Conservation (phyloP, 345 rosid genomes). For the Hirschfeldia incana region DNA sequence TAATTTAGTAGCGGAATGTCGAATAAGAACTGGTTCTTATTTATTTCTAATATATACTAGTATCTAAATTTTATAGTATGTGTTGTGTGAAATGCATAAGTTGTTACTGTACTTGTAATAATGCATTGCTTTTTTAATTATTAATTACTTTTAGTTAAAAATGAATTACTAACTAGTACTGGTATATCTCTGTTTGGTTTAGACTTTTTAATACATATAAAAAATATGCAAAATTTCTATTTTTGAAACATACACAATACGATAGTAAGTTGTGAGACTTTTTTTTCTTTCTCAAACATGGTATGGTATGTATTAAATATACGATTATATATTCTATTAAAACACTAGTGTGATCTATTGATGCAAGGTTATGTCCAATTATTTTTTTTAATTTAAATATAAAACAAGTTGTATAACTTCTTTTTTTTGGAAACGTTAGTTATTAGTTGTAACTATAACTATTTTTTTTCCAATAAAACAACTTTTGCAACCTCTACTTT, state of each 20-base stretch:
- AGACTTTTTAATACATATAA: not conserved
- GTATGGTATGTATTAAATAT: not conserved
- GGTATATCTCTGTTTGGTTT: not conserved
- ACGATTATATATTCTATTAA: no score
- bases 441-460: no score
- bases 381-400: no score
- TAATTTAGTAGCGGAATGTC: not conserved
- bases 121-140: not conserved
- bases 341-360: no score
- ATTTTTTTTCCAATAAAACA: no score
- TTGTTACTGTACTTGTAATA: conserved; percentile 9
- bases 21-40: conserved; percentile 17
- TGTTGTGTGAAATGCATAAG: not conserved
- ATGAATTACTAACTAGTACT: not conserved
- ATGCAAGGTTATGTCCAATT: no score
- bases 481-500: no score
- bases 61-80: not conserved
- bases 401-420: no score
- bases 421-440: no score
- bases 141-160: not conserved
- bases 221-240: not conserved
- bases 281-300: not conserved
- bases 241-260: not conserved
- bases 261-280: not conserved
- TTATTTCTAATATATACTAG: not conserved